Base-by-base conservation (phyloP, 805 yeast species). In the Pichia nanzhaoensis region DNA sequence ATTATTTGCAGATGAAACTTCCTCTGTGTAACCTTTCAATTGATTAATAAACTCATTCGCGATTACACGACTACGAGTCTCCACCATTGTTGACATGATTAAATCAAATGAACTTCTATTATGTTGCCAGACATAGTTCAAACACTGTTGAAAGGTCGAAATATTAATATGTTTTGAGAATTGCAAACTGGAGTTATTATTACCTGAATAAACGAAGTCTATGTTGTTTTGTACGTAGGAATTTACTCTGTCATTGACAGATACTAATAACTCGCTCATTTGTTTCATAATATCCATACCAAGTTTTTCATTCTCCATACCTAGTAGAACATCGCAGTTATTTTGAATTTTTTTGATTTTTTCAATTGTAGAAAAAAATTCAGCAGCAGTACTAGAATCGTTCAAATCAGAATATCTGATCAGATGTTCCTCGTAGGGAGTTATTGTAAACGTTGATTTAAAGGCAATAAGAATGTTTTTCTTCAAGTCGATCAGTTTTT, bases 21-120 rank as follows among this genome's bases (percentile, higher is more conserved):
- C 62, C 20, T 53, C 49, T 4, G 58, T 44, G 42, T 67, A 63
- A 1, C 69, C 75, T 45, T 63, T 65, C 34, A 80, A 66, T 55
- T 82, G 89, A 21, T 64, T 65, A 34, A 78, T 55, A 55, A 90
- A 88, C 35, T 88, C 95, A 41, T 79, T 83, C 5, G 77, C 65
- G 4, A 87, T 65, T 4, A 65, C 62, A 49, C 78, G 74, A 1
- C 90, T 78, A 37, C 96, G 73, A n/a, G 80, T 66, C n/a, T 78
- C 79, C 1, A 80, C 70, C n/a, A 89, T 74, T 33, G 74, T 78
- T 19, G 70, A 69, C 22, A 87, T 70, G 28, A 88, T 79, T 5
- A 70, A 68, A 46, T 77, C 76, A 57, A 84, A 80, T 51, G 69
- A 70, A 22, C 71, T 73, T 28, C 74, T 60, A 51, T 76, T 76